Evolutionary conservation across 768 basidiomycete genomes (phyloP).

Genomic region (Amanita brunnescens): DNA sequence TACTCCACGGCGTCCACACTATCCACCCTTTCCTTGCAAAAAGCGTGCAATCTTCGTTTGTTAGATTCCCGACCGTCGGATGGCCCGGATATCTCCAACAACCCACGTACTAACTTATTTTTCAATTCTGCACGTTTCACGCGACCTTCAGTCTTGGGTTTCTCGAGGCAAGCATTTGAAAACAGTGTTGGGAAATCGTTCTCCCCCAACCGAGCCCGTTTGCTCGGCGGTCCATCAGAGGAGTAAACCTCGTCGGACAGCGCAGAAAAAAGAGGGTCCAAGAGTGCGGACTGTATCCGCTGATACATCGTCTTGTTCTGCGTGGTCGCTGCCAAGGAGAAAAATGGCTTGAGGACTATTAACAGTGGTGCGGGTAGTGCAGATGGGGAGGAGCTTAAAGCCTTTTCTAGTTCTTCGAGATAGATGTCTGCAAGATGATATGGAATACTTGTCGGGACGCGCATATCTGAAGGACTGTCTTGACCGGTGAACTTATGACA

Average conservation of each 20-base stretch:
- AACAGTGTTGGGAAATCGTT: constrained; percentile 36
- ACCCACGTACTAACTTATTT: constrained; percentile 43
- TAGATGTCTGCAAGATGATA: constrained; percentile 90
- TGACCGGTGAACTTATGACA: constrained; percentile 1
- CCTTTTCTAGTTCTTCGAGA: constrained; percentile 81
- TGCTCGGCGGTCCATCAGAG: constrained; percentile 32
- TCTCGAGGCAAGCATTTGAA: constrained; percentile 43
- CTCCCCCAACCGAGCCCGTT: constrained; percentile 34
- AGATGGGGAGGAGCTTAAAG: constrained; percentile 29
- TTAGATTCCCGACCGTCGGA: constrained; percentile 70
- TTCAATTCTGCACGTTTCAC: constrained; percentile 31
- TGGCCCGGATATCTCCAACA: constrained; percentile 72
- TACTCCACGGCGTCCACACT: constrained; percentile 16
- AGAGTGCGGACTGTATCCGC: constrained; percentile 59
- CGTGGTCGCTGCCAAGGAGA: constrained; percentile 62
- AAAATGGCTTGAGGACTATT: constrained; percentile 49
- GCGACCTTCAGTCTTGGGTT: constrained; percentile 30
- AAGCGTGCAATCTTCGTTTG: constrained; percentile 72
- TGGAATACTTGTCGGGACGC: constrained; percentile 68
- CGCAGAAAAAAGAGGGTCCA: constrained; percentile 59
- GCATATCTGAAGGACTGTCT: constrained; percentile 55
- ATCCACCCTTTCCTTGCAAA: constrained; percentile 65
- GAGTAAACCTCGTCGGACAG: constrained; percentile 29
- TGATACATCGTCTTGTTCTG: constrained; percentile 56
- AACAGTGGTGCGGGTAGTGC: constrained; percentile 39